Evolutionary conservation across 305 asterid genomes (phyloP), one percentile per base, ranked within the genome.

Genomic region (Fraxinus greggii): DNA sequence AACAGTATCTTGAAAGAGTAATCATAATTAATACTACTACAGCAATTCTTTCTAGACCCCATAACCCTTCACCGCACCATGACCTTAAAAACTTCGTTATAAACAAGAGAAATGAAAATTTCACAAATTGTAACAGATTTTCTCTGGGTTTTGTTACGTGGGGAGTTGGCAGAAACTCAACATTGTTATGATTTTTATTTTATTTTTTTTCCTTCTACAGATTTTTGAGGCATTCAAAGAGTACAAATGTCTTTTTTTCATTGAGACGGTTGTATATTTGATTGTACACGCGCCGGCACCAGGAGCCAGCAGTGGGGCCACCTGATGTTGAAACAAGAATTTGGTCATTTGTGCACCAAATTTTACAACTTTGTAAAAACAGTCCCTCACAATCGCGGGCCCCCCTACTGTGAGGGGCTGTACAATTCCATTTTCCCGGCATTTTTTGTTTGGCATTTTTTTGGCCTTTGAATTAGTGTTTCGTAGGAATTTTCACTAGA

Each of bases 1-100:
- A 93, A 82, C 88, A 93, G 81, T 45, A 95, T 87, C 98, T 95
- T 93, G 90, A 95, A 95, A 0, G 99, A 95, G 82, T 92, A 92
- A 82, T 93, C 99, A 83, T 89, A 94, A 21, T 86, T 89, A 31
- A 15, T 75, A 7, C 85, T 65, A 23, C 33, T 74, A 40, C 75
- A 12, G 12, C 81, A 38, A 70, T 33, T 84, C 76, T 87, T 90
- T 9, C 23, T 85, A 3, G 91, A 87, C 76, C 82, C 91, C 93
- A 89, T 90, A 31, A 69, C 32, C 70, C 45, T 23, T 40, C 21
- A 31, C 29, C 63, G 13, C 15, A 78, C 80, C n/a, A 76, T 38
- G 75, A 5, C 83, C 82, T 48, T 24, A 19, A 4, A 79, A 76
- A 17, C 8, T 54, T 81, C 84, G 85, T 79, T 78, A 73, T 81